These are phyloP conservation scores for Cladosporium halotolerans DNA, from an alignment of 2,329 filamentous ascomycete genomes.

Conservation along the genomic window DNA sequence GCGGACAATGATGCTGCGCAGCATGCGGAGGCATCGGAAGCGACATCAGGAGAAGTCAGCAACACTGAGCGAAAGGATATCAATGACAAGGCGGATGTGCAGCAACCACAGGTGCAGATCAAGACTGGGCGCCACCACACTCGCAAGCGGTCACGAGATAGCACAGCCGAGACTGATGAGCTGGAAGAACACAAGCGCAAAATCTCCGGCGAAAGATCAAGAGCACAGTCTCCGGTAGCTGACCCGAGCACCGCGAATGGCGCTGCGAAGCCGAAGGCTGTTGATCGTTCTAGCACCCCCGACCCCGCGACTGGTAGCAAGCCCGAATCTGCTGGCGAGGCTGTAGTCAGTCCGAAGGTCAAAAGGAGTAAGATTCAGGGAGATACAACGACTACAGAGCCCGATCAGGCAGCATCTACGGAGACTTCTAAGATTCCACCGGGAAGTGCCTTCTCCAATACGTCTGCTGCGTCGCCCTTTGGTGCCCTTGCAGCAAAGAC, in stretches of 20 bases:
- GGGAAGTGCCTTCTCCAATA: conserved; percentile 40
- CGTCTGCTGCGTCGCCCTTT: conserved; percentile 44
- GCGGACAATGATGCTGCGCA: conserved; percentile 9
- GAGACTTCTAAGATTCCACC: conserved; percentile 26
- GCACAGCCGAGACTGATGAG: conserved; percentile 31
- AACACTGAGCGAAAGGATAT: background rate
- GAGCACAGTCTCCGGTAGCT: conserved; percentile 17
- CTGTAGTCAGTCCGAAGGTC: conserved; percentile 39
- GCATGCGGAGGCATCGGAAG: background rate
- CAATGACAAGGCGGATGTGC: conserved; percentile 15
- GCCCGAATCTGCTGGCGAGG: conserved; percentile 18
- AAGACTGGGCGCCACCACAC: conserved; percentile 24
- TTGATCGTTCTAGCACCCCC: conserved; percentile 3
- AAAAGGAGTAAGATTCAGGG: conserved; percentile 37
- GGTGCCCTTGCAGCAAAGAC: conserved; percentile 35
- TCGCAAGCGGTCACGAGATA: conserved; percentile 44
- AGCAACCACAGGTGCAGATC: conserved; percentile 22
- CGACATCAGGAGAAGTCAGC: background rate
- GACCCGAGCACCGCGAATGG: conserved; percentile 1
- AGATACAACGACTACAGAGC: conserved; percentile 25
- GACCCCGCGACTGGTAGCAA: background rate
- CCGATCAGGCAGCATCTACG: conserved; percentile 16
- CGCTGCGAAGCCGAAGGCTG: background rate
- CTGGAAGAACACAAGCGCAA: conserved; percentile 28
- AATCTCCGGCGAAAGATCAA: conserved; percentile 28